Percentiles rank a stretch among this genome's conserved stretches.
phyloP scores from a whole-genome alignment of 2,329 filamentous ascomycete genomes.

The Microdochium bolleyi region DNA sequence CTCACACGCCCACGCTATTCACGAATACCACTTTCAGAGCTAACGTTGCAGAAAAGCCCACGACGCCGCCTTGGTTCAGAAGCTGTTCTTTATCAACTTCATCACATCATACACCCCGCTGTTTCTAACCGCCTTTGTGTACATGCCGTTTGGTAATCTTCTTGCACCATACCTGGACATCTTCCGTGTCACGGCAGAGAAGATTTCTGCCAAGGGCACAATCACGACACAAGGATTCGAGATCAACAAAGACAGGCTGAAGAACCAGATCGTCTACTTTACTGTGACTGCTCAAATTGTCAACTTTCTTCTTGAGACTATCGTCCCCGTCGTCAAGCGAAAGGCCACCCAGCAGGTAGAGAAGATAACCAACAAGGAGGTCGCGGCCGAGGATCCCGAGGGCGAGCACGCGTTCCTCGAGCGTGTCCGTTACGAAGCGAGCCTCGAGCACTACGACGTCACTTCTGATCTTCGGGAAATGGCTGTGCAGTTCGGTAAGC shows the following conservation, averaged over 20 bases:
- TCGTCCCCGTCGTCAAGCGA: slow-evolving; percentile 80
- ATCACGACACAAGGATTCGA: slow-evolving; percentile 59
- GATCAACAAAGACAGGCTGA: slow-evolving; percentile 76
- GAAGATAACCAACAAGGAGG: slow-evolving; percentile 46
- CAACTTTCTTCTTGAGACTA: slow-evolving; percentile 74
- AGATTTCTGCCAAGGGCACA: slow-evolving; percentile 64
- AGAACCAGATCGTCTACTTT: slow-evolving; percentile 91
- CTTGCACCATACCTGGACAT: slow-evolving; percentile 82
- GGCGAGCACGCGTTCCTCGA: slow-evolving; percentile 79
- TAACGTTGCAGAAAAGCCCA: slow-evolving; percentile 43
- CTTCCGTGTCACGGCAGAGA: slow-evolving; percentile 66
- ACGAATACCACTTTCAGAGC: slow-evolving; percentile 5
- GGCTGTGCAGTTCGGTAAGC: slow-evolving; percentile 67
- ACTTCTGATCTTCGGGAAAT: slow-evolving; percentile 88
- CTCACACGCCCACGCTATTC: too few species aligned
- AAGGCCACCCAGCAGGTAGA: slow-evolving; percentile 72
- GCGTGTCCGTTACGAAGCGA: slow-evolving; percentile 74
- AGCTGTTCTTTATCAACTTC: slow-evolving; percentile 94
- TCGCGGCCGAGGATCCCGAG: slow-evolving; percentile 33
- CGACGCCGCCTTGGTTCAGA: slow-evolving; percentile 76
- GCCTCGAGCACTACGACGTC: slow-evolving; percentile 80
- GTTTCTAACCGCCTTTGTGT: slow-evolving; percentile 89
- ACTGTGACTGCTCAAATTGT: slow-evolving; percentile 91
- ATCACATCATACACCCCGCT: slow-evolving; percentile 91
- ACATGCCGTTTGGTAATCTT: slow-evolving; percentile 80